These are phyloP conservation scores for Pistacia atlantica DNA, from an alignment of 345 rosid genomes.

Conservation along the genomic window DNA sequence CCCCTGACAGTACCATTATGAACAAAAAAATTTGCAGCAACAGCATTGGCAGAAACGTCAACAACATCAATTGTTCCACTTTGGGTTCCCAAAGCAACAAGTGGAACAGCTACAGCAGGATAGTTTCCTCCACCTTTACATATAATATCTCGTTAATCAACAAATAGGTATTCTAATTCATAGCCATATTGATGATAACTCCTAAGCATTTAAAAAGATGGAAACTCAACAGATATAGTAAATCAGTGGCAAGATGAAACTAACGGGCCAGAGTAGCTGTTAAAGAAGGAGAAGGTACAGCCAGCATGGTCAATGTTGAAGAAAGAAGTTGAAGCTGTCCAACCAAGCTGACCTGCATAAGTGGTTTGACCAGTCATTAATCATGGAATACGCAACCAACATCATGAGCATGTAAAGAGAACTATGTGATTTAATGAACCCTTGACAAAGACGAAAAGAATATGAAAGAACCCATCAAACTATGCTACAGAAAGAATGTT, in stretches of 20 bases:
- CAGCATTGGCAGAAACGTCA: constrained; percentile 93
- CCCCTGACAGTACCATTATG: constrained; percentile 83
- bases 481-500: constrained; percentile 7
- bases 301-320: constrained; percentile 87
- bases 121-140: constrained; percentile 83
- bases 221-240: constrained; percentile 17
- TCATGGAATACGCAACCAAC: constrained; percentile 18
- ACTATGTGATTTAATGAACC: constrained; percentile 1
- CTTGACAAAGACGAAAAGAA: constrained; percentile 5
- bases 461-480: not conserved
- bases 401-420: constrained; percentile 20
- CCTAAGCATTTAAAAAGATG: not conserved
- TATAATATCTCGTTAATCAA: constrained; percentile 32
- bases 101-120: constrained; percentile 93
- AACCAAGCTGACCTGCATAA: constrained; percentile 71
- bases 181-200: constrained; percentile 9
- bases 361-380: constrained; percentile 13
- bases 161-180: constrained; percentile 11
- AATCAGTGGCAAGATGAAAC: constrained; percentile 40
- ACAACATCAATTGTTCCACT: constrained; percentile 83
- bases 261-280: constrained; percentile 93
- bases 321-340: constrained; percentile 98
- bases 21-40: constrained; percentile 80
- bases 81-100: constrained; percentile 98
- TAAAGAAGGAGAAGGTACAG: constrained; percentile 93